Evolutionary conservation across 495 filamentous ascomycete genomes (phyloP), one percentile per base, ranked within the genome.

Genomic region (Xylaria venustula): DNA sequence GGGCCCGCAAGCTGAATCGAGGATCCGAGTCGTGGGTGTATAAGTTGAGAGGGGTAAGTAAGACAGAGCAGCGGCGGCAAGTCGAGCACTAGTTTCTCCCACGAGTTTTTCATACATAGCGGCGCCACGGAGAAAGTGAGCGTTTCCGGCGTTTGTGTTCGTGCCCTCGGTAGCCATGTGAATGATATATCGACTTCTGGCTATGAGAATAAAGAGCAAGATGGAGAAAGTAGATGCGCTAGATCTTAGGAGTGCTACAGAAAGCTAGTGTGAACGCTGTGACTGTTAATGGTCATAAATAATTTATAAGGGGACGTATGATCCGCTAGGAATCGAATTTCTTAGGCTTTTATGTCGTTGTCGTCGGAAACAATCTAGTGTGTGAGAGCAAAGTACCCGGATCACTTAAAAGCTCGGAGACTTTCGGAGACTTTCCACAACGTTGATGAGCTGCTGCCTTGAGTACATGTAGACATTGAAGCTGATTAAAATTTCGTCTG

Each of bases 1-100:
- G 9, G 62, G 67, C 9, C 64, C 64, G 25, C 54, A 55, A 7
- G 62, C 64, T 1, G 56, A 69, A 49, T 67, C 67, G 20, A 67
- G 45, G 22, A 64, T 67, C n/a, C 57, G 64, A 28, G 58, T 69
- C 28, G 61, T 51, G 1, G 67, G 60, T 32, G 37, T 64, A 19
- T 67, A 69, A 7, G 54, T 66, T 25, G 58, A 64, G 14, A 66
- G 42, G 6, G 67, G 67, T 8, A 69, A 44, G 47, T 54, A 20
- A n/a, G 64, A 62, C 20, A 69, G 36, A 17, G 61, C 61, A 11
- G 54, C 25, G 9, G 64, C 67, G 0, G 64, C 58, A n/a, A 69
- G 40, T 6, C 64, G 61, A 4, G 61, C 44, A 28, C 47, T 54
- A 0, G 64, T 69, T 30, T 41, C 48, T 0, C 67, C 67, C 11